These are phyloP conservation scores for Pestalotiopsis sp. DNA, from an alignment of 2,329 filamentous ascomycete species.

Conservation along the genomic window DNA sequence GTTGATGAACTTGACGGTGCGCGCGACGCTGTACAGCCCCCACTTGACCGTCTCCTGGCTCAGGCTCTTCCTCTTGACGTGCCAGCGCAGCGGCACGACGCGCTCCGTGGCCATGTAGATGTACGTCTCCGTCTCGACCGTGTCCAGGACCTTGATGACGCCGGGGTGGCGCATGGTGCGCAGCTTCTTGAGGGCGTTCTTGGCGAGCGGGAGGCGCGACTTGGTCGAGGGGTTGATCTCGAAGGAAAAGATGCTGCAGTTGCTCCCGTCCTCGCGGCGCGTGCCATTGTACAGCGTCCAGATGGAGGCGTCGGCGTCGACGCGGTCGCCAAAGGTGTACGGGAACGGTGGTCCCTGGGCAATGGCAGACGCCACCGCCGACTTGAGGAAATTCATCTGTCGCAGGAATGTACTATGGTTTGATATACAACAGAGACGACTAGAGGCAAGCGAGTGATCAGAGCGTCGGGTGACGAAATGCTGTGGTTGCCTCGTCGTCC, in stretches of 20 bases:
- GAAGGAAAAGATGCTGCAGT: constrained; percentile 97
- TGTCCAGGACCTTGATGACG: constrained; percentile 91
- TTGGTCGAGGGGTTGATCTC: constrained; percentile 78
- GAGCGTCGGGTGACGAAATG: neutral
- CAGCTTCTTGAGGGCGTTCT: constrained; percentile 91
- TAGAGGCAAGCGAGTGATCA: neutral
- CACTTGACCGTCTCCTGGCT: constrained; percentile 95
- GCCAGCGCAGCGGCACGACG: constrained; percentile 84
- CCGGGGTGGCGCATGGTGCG: constrained; percentile 92
- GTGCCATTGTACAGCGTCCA: constrained; percentile 97
- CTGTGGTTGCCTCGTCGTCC: neutral
- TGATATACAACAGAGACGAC: neutral
- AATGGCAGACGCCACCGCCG: constrained; percentile 94
- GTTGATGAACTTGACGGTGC: constrained; percentile 95
- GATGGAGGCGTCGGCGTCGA: constrained; percentile 90
- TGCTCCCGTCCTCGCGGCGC: constrained; percentile 87
- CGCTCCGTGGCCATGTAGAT: constrained; percentile 97
- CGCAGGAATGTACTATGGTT: neutral
- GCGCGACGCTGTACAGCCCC: constrained; percentile 86
- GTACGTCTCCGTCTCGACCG: constrained; percentile 93
- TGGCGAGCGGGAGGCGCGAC: constrained; percentile 80
- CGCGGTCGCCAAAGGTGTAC: constrained; percentile 88
- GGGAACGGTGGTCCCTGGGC: constrained; percentile 92
- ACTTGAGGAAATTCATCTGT: constrained; percentile 95
- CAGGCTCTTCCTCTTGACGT: constrained; percentile 84